phyloP scores from a whole-genome alignment of 805 yeast genomes.

The Starmerella powellii region DNA sequence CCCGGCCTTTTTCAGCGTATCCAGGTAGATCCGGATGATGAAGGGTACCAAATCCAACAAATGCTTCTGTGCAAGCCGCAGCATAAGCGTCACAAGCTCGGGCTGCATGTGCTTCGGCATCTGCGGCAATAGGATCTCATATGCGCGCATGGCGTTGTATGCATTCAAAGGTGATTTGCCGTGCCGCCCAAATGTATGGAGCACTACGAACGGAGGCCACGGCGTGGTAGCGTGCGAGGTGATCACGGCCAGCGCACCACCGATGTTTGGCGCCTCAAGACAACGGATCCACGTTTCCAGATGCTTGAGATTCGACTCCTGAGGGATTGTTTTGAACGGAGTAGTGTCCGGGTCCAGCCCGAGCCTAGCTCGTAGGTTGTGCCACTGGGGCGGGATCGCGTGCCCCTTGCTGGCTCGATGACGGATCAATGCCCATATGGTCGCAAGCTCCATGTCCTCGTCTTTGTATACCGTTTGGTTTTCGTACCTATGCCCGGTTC shows the following conservation, averaged over 20 bases:
- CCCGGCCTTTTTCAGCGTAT: slow-evolving; percentile 3
- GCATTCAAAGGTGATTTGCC: slow-evolving; percentile 22
- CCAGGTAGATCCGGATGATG: slow-evolving; percentile 22
- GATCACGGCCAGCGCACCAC: slow-evolving; percentile 19
- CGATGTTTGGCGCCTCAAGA: slow-evolving; percentile 13
- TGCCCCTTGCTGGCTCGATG: neutral
- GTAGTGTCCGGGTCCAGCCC: neutral
- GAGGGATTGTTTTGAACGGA: neutral
- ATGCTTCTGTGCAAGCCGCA: slow-evolving; percentile 17
- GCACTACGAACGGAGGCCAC: slow-evolving; percentile 26
- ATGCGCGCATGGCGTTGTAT: slow-evolving; percentile 19
- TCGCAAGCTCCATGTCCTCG: slow-evolving; percentile 12
- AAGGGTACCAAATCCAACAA: slow-evolving; percentile 23
- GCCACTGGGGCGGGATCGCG: neutral
- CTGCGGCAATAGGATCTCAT: slow-evolving; percentile 12
- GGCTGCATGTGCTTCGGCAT: slow-evolving; percentile 16
- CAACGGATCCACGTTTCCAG: slow-evolving; percentile 8
- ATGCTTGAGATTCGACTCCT: neutral
- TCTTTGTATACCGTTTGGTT: neutral
- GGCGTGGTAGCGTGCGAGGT: neutral
- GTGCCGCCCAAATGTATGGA: slow-evolving; percentile 23
- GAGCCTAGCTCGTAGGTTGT: neutral
- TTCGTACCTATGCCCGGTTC: slow-evolving; percentile 16
- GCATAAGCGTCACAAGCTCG: slow-evolving; percentile 19
- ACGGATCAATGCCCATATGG: slow-evolving; percentile 3